These are phyloP conservation scores for Fonsecaea nubica DNA, from an alignment of 2,329 filamentous ascomycete genomes.

Conservation along the genomic window DNA sequence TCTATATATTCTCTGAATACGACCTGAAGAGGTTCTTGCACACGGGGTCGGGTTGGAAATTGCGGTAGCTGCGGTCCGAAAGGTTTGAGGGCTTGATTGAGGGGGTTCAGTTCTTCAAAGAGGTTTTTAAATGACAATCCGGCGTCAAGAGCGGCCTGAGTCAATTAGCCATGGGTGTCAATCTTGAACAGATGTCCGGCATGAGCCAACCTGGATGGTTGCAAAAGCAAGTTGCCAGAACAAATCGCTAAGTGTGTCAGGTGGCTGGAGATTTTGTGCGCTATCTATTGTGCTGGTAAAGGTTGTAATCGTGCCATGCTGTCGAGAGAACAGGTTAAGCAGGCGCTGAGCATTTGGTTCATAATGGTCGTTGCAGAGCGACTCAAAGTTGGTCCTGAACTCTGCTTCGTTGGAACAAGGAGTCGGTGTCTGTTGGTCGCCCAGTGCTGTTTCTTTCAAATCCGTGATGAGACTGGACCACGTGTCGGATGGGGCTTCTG, in stretches of 20 bases:
- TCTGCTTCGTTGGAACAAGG: slow-evolving; percentile 5
- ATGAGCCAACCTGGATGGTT: slow-evolving; percentile 1
- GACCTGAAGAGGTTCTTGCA: slow-evolving; percentile 4
- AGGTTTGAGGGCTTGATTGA: slow-evolving; percentile 4
- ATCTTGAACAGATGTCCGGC: neutral
- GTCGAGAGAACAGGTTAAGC: neutral
- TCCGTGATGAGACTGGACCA: slow-evolving; percentile 11
- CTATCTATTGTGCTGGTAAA: slow-evolving; percentile 1
- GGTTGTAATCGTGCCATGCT: slow-evolving; percentile 7
- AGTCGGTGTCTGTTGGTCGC: neutral
- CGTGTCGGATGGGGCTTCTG: slow-evolving; percentile 10
- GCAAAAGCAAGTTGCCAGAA: slow-evolving; percentile 13
- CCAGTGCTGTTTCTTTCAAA: slow-evolving; percentile 9
- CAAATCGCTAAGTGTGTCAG: slow-evolving; percentile 11
- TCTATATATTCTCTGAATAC: slow-evolving; percentile 11
- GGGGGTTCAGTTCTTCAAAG: neutral
- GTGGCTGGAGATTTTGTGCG: slow-evolving; percentile 7
- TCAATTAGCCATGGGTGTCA: neutral
- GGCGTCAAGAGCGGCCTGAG: slow-evolving; percentile 1
- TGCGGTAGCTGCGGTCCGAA: slow-evolving; percentile 11
- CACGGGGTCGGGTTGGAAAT: slow-evolving; percentile 1
- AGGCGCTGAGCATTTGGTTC: slow-evolving; percentile 6
- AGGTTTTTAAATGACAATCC: slow-evolving; percentile 3
- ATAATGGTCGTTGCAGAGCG: neutral
- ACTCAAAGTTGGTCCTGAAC: slow-evolving; percentile 1